Conservation (phyloP, 768 basidiomycete species). For the Lenzites betulinus region DNA sequence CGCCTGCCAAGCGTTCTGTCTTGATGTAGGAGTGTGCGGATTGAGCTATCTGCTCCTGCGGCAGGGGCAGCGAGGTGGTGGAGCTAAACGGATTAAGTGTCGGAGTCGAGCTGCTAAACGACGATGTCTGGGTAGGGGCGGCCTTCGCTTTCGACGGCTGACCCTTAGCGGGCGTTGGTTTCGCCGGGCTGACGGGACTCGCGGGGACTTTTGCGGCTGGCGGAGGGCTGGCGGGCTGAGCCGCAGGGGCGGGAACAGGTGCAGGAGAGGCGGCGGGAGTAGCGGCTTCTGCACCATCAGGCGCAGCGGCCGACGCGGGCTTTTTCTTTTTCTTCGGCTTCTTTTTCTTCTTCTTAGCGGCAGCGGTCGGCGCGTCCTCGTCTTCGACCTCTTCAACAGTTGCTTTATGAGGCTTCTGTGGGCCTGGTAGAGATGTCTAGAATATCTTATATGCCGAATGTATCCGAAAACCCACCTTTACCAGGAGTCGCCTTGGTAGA, state of each 20-base stretch:
- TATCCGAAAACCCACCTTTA: neutral
- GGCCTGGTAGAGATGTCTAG: neutral
- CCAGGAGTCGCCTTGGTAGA: neutral
- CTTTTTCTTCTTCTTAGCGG: slow-evolving; percentile 74
- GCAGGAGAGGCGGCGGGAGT: slow-evolving; percentile 19
- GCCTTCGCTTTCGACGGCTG: slow-evolving; percentile 10
- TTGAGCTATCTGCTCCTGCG: slow-evolving; percentile 57
- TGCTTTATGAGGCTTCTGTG: slow-evolving; percentile 42
- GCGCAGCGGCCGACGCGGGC: slow-evolving; percentile 29
- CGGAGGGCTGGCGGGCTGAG: slow-evolving; percentile 13
- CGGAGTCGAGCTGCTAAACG: slow-evolving; percentile 24
- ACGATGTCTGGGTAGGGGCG: neutral
- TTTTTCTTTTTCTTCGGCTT: slow-evolving; percentile 70
- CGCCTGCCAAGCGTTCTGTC: slow-evolving; percentile 43
- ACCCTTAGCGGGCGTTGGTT: slow-evolving; percentile 1
- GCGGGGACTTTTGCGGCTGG: neutral
- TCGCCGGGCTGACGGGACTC: slow-evolving; percentile 25
- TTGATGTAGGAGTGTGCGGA: slow-evolving; percentile 73
- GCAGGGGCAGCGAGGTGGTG: slow-evolving; percentile 43
- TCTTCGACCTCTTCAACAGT: slow-evolving; percentile 78
- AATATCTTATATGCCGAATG: too few species aligned
- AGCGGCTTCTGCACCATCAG: slow-evolving; percentile 19
- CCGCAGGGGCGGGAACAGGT: slow-evolving; percentile 13
- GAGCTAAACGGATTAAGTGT: slow-evolving; percentile 35
- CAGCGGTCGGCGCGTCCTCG: slow-evolving; percentile 49